These are phyloP conservation scores for Yamadazyma laniorum DNA, from an alignment of 805 yeast species.

Conservation along the genomic window DNA sequence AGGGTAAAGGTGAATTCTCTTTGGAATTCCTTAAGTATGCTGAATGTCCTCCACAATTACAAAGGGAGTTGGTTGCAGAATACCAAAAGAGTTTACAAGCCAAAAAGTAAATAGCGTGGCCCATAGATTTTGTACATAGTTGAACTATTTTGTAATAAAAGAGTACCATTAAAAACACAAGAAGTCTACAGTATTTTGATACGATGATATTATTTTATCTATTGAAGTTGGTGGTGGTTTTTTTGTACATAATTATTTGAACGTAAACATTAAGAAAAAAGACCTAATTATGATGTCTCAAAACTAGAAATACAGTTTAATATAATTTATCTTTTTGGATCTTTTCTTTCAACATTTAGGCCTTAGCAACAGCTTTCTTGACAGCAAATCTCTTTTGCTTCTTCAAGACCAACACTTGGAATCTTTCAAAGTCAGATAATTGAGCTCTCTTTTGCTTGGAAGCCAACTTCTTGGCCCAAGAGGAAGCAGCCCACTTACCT, in stretches of 20 bases:
- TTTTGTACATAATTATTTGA: conserved; percentile 19
- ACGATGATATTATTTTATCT: conserved; percentile 16
- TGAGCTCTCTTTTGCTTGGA: conserved; percentile 90
- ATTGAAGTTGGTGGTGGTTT: conserved; percentile 13
- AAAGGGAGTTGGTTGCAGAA: conserved; percentile 84
- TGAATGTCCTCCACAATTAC: conserved; percentile 87
- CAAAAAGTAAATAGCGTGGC: conserved; percentile 16
- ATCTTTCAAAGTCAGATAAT: conserved; percentile 97
- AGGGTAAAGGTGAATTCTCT: conserved; percentile 98
- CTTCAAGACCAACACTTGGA: conserved; percentile 97
- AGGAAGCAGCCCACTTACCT: conserved; percentile 86
- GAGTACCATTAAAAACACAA: too few relatives aligned
- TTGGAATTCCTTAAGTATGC: conserved; percentile 91
- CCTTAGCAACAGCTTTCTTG: conserved; percentile 96
- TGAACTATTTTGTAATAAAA: too few relatives aligned
- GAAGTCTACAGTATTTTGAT: neutral
- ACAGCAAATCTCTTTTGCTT: conserved; percentile 96
- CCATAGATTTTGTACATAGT: conserved; percentile 8
- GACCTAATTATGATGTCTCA: conserved; percentile 22
- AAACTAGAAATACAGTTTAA: conserved; percentile 27
- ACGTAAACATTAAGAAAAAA: conserved; percentile 29
- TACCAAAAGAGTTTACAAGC: conserved; percentile 41
- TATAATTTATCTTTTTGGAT: conserved; percentile 15
- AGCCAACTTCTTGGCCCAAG: conserved; percentile 99
- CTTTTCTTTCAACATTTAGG: conserved; percentile 47